Conservation (phyloP, 2,329 filamentous ascomycete genomes). For the Neurospora sp. region DNA sequence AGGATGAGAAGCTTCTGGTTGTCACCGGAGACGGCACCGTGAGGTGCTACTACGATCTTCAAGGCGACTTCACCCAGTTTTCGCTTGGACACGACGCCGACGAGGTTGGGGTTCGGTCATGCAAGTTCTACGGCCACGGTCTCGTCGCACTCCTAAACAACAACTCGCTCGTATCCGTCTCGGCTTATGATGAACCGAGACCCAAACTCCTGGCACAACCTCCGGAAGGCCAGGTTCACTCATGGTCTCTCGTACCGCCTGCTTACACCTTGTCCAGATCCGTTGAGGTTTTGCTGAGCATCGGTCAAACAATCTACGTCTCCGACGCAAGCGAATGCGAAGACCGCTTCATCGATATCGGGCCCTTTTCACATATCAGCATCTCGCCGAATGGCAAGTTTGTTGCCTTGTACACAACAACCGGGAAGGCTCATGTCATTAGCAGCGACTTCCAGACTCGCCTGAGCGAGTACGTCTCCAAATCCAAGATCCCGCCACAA, state of each 20-base stretch:
- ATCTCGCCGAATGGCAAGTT: conserved; percentile 88
- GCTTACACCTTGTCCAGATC: conserved; percentile 82
- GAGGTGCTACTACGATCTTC: conserved; percentile 80
- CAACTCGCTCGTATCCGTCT: conserved; percentile 78
- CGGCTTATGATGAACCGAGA: conserved; percentile 80
- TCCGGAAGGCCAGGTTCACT: conserved; percentile 69
- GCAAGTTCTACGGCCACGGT: conserved; percentile 84
- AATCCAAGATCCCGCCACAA: conserved; percentile 72
- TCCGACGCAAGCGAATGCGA: conserved; percentile 85
- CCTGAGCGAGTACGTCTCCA: conserved; percentile 83
- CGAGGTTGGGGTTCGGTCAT: conserved; percentile 77
- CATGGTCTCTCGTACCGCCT: conserved; percentile 84
- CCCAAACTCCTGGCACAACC: conserved; percentile 70
- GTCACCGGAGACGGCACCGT: conserved; percentile 85
- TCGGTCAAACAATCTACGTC: conserved; percentile 74
- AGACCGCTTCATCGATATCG: conserved; percentile 82
- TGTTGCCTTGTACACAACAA: conserved; percentile 75
- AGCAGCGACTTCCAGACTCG: conserved; percentile 91
- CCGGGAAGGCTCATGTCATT: conserved; percentile 83
- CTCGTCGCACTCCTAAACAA: conserved; percentile 87
- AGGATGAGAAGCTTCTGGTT: conserved; percentile 84
- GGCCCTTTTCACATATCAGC: conserved; percentile 81
- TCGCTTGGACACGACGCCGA: conserved; percentile 84
- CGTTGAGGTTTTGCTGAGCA: conserved; percentile 83
- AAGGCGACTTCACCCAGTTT: conserved; percentile 91